A percentile compares a stretch with the other conserved stretches of the same genome.
phyloP scores from a whole-genome alignment of 345 rosid species.

The Sonneratia alba region DNA sequence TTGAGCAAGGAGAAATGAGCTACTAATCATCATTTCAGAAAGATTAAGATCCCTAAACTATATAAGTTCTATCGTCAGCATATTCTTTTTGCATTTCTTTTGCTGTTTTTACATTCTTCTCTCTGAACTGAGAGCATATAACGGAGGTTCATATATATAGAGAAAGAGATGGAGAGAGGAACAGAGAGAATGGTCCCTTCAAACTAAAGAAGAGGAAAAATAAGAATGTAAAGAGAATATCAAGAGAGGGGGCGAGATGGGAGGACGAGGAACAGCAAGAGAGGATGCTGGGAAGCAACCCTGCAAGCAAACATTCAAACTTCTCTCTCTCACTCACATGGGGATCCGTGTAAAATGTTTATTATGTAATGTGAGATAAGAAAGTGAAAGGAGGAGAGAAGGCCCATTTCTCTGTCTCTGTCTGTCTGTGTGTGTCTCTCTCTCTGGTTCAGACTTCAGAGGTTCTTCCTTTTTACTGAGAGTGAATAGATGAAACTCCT shows the following conservation, averaged over 20 bases:
- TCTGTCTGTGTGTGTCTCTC: too few relatives aligned
- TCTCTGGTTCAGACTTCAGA: not conserved
- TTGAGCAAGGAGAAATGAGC: not conserved
- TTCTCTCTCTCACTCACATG: slow-evolving; percentile 34
- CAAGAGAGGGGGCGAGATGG: not conserved
- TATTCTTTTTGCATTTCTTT: not conserved
- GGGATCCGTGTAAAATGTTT: slow-evolving; percentile 12
- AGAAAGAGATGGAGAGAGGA: slow-evolving; percentile 1
- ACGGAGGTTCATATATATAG: slow-evolving; percentile 23
- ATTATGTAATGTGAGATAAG: not conserved
- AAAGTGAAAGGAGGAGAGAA: slow-evolving; percentile 2
- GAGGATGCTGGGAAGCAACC: slow-evolving; percentile 50
- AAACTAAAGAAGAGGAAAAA: not conserved
- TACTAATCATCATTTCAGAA: not conserved
- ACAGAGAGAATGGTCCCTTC: slow-evolving; percentile 16
- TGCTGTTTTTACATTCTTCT: not conserved
- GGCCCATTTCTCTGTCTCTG: slow-evolving; percentile 9
- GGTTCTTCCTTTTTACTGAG: too few relatives aligned
- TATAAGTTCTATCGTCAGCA: too few relatives aligned
- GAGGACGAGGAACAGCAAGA: slow-evolving; percentile 20
- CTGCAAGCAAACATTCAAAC: slow-evolving; percentile 45
- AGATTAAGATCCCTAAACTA: not conserved
- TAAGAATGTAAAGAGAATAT: not conserved
- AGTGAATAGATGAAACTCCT: too few relatives aligned
- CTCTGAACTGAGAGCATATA: not conserved